Evolutionary conservation across 164 flowering plant species (phyloP).

Genomic region (Echeveria elegans): DNA sequence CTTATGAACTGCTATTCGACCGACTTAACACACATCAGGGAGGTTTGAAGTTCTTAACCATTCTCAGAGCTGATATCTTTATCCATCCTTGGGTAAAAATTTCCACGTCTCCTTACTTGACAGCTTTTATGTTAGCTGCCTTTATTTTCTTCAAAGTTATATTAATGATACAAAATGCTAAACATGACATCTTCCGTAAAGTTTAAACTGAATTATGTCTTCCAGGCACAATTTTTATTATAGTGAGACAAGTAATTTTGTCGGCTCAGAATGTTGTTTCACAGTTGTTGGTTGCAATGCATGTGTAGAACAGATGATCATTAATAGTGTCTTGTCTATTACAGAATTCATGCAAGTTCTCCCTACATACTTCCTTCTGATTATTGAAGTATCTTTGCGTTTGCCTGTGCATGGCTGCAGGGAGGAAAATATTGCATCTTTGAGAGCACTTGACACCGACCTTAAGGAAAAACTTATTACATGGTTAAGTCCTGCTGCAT

Average conservation of each 20-base stretch:
- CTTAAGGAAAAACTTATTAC: slow-evolving; percentile 76
- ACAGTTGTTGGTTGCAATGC: too few relatives aligned
- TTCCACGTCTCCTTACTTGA: slow-evolving; percentile 8
- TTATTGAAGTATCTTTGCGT: background rate
- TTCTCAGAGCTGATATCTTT: slow-evolving; percentile 78
- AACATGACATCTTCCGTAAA: background rate
- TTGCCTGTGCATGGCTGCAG: slow-evolving; percentile 22
- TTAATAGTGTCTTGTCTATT: background rate
- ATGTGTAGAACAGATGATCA: background rate
- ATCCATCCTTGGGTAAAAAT: slow-evolving; percentile 58
- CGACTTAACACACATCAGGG: slow-evolving; percentile 79
- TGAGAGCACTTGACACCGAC: slow-evolving; percentile 71
- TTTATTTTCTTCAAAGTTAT: background rate
- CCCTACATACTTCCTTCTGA: background rate
- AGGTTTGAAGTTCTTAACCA: slow-evolving; percentile 64
- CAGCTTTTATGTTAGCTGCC: background rate
- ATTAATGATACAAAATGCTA: background rate
- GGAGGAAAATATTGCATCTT: slow-evolving; percentile 61
- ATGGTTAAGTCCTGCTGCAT: slow-evolving; percentile 95
- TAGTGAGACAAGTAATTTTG: background rate
- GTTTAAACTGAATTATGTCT: background rate
- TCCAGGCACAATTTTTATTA: background rate
- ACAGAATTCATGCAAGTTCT: background rate
- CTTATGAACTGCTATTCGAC: slow-evolving; percentile 77
- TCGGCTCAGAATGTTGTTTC: background rate